phyloP scores from a whole-genome alignment of 768 basidiomycete genomes.

The Hortiboletus campestris region DNA sequence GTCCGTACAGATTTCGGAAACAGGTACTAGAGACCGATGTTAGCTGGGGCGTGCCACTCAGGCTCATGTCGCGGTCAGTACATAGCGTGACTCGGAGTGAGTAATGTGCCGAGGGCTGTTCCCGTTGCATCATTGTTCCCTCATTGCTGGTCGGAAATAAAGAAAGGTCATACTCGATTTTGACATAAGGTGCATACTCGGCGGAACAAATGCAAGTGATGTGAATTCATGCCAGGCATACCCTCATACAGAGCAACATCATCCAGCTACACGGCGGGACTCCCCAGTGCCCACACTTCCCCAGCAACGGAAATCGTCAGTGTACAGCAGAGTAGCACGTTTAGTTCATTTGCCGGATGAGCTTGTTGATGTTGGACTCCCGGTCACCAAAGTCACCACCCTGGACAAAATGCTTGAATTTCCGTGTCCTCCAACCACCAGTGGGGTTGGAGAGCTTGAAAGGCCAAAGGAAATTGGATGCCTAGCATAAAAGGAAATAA shows the following conservation, averaged over 20 bases:
- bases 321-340: slow-evolving; percentile 2
- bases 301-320: slow-evolving; percentile 1
- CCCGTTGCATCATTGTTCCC: background rate
- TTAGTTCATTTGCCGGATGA: slow-evolving; percentile 93
- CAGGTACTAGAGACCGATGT: background rate
- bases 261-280: slow-evolving; percentile 8
- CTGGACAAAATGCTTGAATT: slow-evolving; percentile 96
- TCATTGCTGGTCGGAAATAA: background rate
- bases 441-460: slow-evolving; percentile 99
- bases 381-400: slow-evolving; percentile 98
- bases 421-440: slow-evolving; percentile 96
- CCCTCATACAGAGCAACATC: slow-evolving; percentile 23
- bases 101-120: background rate
- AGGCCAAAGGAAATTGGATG: slow-evolving; percentile 97
- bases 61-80: background rate
- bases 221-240: slow-evolving; percentile 34
- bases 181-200: slow-evolving; percentile 29
- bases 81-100: too few species aligned
- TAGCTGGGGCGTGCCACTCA: background rate
- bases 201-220: slow-evolving; percentile 16
- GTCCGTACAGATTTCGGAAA: background rate
- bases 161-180: slow-evolving; percentile 26
- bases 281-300: background rate
- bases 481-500: slow-evolving; percentile 38
- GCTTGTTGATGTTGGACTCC: slow-evolving; percentile 95